Evolutionary conservation across 208 protist genomes (phyloP).

Genomic region (Leishmania aethiopica): DNA sequence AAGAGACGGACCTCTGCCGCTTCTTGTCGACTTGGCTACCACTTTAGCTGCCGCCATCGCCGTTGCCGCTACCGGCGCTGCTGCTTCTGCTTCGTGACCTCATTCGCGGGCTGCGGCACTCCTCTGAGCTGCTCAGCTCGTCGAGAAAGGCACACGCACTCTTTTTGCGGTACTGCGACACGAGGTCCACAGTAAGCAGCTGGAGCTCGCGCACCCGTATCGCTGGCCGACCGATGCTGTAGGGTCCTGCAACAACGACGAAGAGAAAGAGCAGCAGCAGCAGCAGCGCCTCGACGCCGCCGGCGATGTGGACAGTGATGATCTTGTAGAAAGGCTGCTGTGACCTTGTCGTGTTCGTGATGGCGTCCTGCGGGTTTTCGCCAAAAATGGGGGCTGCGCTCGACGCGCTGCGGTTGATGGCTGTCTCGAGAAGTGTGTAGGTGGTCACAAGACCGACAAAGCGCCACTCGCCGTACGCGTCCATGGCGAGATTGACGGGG

Average conservation of each 20-base stretch:
- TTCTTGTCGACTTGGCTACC: background rate
- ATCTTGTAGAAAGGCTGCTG: conserved; percentile 7
- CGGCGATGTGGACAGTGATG: conserved; percentile 15
- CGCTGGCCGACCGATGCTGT: background rate
- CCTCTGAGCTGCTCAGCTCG: conserved; percentile 8
- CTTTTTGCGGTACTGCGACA: background rate
- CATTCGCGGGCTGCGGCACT: conserved; percentile 12
- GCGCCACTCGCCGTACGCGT: conserved; percentile 36
- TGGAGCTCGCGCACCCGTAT: background rate
- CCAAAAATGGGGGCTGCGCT: background rate
- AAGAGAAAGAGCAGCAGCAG: conserved; percentile 18
- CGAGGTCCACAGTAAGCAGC: background rate
- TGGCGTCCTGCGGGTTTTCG: conserved; percentile 13
- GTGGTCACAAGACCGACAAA: conserved; percentile 19
- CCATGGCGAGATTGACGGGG: conserved; percentile 20
- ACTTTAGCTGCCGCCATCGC: conserved; percentile 6
- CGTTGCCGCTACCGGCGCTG: background rate
- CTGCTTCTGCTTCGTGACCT: conserved; percentile 5
- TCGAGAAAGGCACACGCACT: conserved; percentile 1
- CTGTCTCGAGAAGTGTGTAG: conserved; percentile 28
- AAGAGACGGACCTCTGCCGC: background rate
- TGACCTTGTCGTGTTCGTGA: background rate
- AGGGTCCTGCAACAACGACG: background rate
- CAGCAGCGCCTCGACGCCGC: conserved; percentile 6
- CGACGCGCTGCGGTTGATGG: background rate